These are phyloP conservation scores for Lipomyces sp. DNA, from an alignment of 805 yeast genomes.

Conservation along the genomic window DNA sequence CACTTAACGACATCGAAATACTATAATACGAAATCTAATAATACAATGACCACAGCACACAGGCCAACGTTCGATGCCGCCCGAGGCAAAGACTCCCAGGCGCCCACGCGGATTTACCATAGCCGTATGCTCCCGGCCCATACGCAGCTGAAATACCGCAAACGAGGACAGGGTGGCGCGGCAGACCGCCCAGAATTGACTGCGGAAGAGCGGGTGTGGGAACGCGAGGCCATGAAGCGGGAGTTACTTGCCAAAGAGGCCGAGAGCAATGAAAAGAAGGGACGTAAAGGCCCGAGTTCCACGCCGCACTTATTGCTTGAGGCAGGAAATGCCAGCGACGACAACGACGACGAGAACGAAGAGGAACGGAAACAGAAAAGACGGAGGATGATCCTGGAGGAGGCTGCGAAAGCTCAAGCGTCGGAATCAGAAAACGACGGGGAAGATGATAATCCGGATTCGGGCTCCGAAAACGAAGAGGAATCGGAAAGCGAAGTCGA, in stretches of 20 bases:
- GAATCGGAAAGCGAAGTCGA: conserved; percentile 30
- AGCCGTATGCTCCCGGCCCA: conserved; percentile 62
- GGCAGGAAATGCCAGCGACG: conserved; percentile 11
- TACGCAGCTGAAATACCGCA: conserved; percentile 55
- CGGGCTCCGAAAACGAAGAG: conserved; percentile 19
- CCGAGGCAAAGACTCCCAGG: conserved; percentile 55
- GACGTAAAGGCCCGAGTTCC: conserved; percentile 6
- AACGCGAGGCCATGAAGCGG: conserved; percentile 39
- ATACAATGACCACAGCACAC: conserved; percentile 68
- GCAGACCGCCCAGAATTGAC: conserved; percentile 37
- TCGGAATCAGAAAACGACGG: conserved; percentile 10
- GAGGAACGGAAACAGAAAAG: conserved; percentile 26
- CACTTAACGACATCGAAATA: not conserved
- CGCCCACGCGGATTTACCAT: conserved; percentile 56
- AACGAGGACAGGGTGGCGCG: conserved; percentile 45
- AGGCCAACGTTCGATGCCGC: conserved; percentile 72
- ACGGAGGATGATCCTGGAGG: conserved; percentile 34
- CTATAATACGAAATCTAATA: not conserved
- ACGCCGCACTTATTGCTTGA: conserved; percentile 23
- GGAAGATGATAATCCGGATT: conserved; percentile 24
- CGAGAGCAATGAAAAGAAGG: conserved; percentile 32
- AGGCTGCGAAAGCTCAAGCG: conserved; percentile 29
- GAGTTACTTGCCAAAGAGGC: conserved; percentile 40
- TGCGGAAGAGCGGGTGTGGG: conserved; percentile 29
- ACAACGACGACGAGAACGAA: conserved; percentile 17